A percentile compares a stretch with the other conserved stretches of the same genome.
These are phyloP conservation scores for Cantharellus cinnabarinus DNA, from an alignment of 768 basidiomycete species.

Conservation along the genomic window DNA sequence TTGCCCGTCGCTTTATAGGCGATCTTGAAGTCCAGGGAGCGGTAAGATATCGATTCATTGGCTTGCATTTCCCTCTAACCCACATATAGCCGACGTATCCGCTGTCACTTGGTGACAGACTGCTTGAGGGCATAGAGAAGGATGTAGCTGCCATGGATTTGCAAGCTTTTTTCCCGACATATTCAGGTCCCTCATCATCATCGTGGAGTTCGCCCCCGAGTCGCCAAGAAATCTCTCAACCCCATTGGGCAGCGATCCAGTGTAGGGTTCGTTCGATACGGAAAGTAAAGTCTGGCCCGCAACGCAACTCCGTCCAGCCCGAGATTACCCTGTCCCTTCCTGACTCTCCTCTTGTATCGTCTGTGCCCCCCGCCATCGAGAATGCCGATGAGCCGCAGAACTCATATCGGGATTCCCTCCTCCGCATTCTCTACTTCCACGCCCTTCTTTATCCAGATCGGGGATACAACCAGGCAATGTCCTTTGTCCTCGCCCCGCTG, in stretches of 20 bases:
- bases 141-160: constrained; percentile 9
- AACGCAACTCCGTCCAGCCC: too few species aligned
- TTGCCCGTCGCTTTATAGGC: constrained; percentile 7
- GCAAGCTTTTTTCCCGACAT: constrained; percentile 9
- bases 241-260: too few species aligned
- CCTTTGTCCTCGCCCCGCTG: constrained; percentile 11
- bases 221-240: too few species aligned
- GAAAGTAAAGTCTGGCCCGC: too few species aligned
- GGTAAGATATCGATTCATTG: neutral
- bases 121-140: constrained; percentile 10
- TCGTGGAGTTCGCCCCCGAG: too few species aligned
- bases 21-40: constrained; percentile 4
- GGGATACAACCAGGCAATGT: constrained; percentile 10
- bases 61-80: neutral
- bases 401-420: constrained; percentile 2
- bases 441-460: constrained; percentile 11
- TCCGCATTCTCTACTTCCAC: constrained; percentile 11
- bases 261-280: too few species aligned
- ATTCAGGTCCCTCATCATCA: too few species aligned
- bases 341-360: too few species aligned
- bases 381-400: neutral
- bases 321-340: too few species aligned
- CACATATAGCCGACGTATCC: constrained; percentile 4
- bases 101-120: constrained; percentile 6
- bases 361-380: too few species aligned